Evolutionary conservation across 1,284 basidiomycete genomes (phyloP).

Genomic region (Caloboletus inedulis): DNA sequence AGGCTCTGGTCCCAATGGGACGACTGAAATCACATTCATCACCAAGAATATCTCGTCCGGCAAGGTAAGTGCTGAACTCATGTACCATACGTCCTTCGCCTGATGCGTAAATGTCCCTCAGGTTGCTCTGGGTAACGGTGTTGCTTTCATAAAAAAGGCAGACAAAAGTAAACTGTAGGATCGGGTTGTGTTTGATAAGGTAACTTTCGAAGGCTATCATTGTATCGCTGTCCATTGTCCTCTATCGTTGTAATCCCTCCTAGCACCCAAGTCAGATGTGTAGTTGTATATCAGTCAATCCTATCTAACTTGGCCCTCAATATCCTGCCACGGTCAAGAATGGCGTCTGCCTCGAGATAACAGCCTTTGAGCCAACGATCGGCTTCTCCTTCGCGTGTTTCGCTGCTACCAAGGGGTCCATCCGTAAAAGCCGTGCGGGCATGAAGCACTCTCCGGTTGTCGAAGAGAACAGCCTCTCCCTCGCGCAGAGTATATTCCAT

Average conservation of each 20-base stretch:
- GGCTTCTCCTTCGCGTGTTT: slow-evolving; percentile 36
- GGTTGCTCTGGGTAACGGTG: slow-evolving; percentile 53
- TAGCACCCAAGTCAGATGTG: background rate
- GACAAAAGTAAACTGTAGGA: slow-evolving; percentile 52
- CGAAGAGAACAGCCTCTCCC: slow-evolving; percentile 89
- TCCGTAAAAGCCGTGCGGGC: slow-evolving; percentile 78
- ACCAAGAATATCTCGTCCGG: slow-evolving; percentile 67
- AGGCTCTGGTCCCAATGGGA: slow-evolving; percentile 61
- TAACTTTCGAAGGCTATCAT: background rate
- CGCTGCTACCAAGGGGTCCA: slow-evolving; percentile 10
- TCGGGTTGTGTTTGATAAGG: background rate
- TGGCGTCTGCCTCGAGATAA: slow-evolving; percentile 67
- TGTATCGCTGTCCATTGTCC: no score
- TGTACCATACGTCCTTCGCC: background rate
- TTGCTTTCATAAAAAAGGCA: slow-evolving; percentile 56
- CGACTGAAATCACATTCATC: slow-evolving; percentile 67
- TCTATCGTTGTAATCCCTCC: background rate
- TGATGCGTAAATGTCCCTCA: slow-evolving; percentile 21
- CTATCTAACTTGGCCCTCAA: slow-evolving; percentile 24
- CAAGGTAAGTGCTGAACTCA: slow-evolving; percentile 46
- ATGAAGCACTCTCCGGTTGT: slow-evolving; percentile 92
- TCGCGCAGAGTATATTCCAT: slow-evolving; percentile 73
- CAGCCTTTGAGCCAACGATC: slow-evolving; percentile 73
- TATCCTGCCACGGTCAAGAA: slow-evolving; percentile 53
- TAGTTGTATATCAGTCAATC: background rate